phyloP scores from a whole-genome alignment of 2,329 filamentous ascomycete genomes.

The Penicillium brasilianum region DNA sequence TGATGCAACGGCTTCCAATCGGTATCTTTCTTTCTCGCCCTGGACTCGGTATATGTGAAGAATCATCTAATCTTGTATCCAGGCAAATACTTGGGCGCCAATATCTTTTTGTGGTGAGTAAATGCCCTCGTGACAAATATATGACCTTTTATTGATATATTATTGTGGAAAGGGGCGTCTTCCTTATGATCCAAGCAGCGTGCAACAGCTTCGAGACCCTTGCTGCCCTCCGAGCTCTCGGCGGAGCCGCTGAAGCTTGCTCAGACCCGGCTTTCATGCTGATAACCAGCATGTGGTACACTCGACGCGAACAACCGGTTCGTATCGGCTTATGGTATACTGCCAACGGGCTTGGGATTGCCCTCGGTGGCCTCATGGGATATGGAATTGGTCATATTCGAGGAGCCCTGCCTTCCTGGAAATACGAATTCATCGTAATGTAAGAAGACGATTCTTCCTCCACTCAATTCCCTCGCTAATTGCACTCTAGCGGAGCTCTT shows the following conservation, averaged over 20 bases:
- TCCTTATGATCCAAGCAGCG: constrained; percentile 59
- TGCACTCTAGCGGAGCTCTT: constrained; percentile 49
- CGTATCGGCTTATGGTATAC: constrained; percentile 65
- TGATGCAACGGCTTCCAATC: constrained; percentile 59
- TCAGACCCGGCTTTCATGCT: constrained; percentile 67
- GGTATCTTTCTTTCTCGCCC: constrained; percentile 35
- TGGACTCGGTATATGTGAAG: background rate
- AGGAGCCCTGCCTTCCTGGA: constrained; percentile 64
- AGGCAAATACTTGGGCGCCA: constrained; percentile 60
- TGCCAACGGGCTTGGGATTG: constrained; percentile 64
- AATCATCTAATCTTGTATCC: background rate
- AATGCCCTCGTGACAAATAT: background rate
- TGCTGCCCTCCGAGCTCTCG: constrained; percentile 61
- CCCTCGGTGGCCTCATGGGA: constrained; percentile 61
- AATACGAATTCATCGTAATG: constrained; percentile 72
- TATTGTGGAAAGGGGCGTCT: constrained; percentile 47
- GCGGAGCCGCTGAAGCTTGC: constrained; percentile 62
- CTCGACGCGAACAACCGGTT: constrained; percentile 65
- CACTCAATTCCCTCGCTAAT: constrained; percentile 1
- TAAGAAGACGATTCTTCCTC: constrained; percentile 20
- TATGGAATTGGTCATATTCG: constrained; percentile 66
- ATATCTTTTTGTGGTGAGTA: constrained; percentile 61
- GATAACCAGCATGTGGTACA: constrained; percentile 70
- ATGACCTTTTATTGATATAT: background rate
- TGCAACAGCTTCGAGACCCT: constrained; percentile 61